These are phyloP conservation scores for Tricholoma sp. DNA, from an alignment of 768 basidiomycete species.

Conservation along the genomic window DNA sequence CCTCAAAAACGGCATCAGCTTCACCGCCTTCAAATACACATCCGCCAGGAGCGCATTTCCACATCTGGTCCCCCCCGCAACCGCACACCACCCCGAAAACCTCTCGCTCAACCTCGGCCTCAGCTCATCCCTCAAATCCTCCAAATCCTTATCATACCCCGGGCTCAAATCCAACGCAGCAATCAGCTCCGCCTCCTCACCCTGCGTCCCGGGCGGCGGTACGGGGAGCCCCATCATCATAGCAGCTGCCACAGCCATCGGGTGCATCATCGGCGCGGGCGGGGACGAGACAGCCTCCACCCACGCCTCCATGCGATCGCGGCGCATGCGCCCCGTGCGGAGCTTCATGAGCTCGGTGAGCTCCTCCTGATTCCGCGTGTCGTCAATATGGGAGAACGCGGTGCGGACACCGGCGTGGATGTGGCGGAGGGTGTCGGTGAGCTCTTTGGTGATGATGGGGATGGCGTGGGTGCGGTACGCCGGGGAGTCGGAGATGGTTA, in stretches of 20 bases:
- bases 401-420: slow-evolving; percentile 38
- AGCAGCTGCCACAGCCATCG: slow-evolving; percentile 54
- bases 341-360: slow-evolving; percentile 43
- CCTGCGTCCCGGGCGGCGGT: slow-evolving; percentile 25
- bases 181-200: slow-evolving; percentile 43
- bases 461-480: slow-evolving; percentile 28
- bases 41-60: slow-evolving; percentile 30
- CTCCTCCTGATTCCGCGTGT: slow-evolving; percentile 33
- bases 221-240: slow-evolving; percentile 45
- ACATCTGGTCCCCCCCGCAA: slow-evolving; percentile 34
- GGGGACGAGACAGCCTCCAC: slow-evolving; percentile 43
- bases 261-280: slow-evolving; percentile 31
- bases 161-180: slow-evolving; percentile 48
- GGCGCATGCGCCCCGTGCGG: slow-evolving; percentile 30
- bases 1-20: slow-evolving; percentile 54
- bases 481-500: slow-evolving; percentile 28
- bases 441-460: slow-evolving; percentile 46
- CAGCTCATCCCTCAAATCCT: slow-evolving; percentile 58
- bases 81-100: slow-evolving; percentile 53
- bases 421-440: slow-evolving; percentile 38
- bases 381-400: slow-evolving; percentile 44
- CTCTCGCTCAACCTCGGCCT: slow-evolving; percentile 51
- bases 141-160: slow-evolving; percentile 45
- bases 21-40: slow-evolving; percentile 39
- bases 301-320: slow-evolving; percentile 47